phyloP scores from a whole-genome alignment of 768 basidiomycete species.

The Gautieria morchelliformis region DNA sequence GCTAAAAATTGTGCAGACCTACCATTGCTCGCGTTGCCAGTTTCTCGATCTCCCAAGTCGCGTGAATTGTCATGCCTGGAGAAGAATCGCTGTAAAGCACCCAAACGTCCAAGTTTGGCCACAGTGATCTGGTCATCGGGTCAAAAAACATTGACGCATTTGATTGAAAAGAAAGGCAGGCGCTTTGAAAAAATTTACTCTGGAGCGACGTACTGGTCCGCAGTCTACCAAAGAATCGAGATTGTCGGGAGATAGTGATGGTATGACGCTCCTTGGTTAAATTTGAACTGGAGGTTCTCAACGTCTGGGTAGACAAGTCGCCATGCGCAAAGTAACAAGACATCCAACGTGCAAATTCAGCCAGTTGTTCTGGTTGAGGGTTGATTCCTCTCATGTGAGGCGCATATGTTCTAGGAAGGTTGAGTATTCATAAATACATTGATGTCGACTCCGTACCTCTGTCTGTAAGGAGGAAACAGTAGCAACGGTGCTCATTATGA shows the following conservation, averaged over 20 bases:
- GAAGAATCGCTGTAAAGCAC: slow-evolving; percentile 2
- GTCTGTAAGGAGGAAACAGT: background rate
- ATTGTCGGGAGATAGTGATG: background rate
- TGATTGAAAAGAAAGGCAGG: background rate
- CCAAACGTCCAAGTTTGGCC: background rate
- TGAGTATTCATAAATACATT: background rate
- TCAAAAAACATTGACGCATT: background rate
- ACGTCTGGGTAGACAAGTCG: slow-evolving; percentile 17
- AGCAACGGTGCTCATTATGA: slow-evolving; percentile 14
- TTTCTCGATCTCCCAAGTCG: slow-evolving; percentile 3
- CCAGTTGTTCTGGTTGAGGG: slow-evolving; percentile 14
- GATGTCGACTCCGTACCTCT: background rate
- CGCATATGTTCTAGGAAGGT: slow-evolving; percentile 12
- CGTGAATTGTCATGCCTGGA: background rate
- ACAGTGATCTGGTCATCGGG: background rate
- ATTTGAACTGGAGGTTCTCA: slow-evolving; percentile 17
- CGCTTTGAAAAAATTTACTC: background rate
- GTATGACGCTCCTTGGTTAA: background rate
- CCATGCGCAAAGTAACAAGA: slow-evolving; percentile 27
- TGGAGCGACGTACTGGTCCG: background rate
- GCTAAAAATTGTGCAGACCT: background rate
- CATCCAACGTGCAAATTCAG: slow-evolving; percentile 21
- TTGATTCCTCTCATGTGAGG: slow-evolving; percentile 19
- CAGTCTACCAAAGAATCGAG: background rate
- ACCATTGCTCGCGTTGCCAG: background rate